phyloP scores from a whole-genome alignment of 1,139 yeast genomes.

The Candida sp. region DNA sequence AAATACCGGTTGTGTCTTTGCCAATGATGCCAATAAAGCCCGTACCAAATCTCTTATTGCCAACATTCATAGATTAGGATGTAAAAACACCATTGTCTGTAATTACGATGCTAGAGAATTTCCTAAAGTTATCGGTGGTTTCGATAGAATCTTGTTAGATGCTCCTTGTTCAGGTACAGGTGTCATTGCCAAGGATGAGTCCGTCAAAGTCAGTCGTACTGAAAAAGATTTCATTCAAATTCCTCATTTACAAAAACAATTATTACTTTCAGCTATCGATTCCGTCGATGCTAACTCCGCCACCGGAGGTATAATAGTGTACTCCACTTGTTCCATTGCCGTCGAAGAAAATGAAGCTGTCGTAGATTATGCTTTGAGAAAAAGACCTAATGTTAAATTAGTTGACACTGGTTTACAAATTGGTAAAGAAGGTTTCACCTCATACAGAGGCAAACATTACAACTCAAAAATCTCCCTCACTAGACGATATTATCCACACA shows the following conservation, averaged over 20 bases:
- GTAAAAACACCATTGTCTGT: conserved; percentile 95
- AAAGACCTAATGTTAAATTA: conserved; percentile 93
- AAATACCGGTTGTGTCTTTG: conserved; percentile 96
- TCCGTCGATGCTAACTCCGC: conserved; percentile 91
- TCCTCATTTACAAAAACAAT: conserved; percentile 95
- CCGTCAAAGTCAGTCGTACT: conserved; percentile 89
- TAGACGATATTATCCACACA: conserved; percentile 96
- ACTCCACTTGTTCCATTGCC: conserved; percentile 97
- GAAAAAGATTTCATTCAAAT: conserved; percentile 96
- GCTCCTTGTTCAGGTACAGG: conserved; percentile 99
- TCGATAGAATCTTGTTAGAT: conserved; percentile 90
- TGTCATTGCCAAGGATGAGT: conserved; percentile 96
- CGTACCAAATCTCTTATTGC: conserved; percentile 97
- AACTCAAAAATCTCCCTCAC: conserved; percentile 74
- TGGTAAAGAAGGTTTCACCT: conserved; percentile 94
- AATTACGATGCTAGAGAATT: conserved; percentile 98
- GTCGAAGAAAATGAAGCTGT: conserved; percentile 99
- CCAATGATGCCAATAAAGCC: conserved; percentile 95
- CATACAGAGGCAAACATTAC: conserved; percentile 91
- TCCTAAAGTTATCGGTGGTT: conserved; percentile 98
- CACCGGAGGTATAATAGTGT: conserved; percentile 93
- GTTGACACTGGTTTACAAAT: conserved; percentile 93
- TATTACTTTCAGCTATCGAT: conserved; percentile 91
- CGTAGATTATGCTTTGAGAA: conserved; percentile 95
- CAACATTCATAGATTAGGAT: conserved; percentile 94